Evolutionary conservation across 2,329 filamentous ascomycete genomes (phyloP).

Genomic region (Dothidotthia symphoricarpi): DNA sequence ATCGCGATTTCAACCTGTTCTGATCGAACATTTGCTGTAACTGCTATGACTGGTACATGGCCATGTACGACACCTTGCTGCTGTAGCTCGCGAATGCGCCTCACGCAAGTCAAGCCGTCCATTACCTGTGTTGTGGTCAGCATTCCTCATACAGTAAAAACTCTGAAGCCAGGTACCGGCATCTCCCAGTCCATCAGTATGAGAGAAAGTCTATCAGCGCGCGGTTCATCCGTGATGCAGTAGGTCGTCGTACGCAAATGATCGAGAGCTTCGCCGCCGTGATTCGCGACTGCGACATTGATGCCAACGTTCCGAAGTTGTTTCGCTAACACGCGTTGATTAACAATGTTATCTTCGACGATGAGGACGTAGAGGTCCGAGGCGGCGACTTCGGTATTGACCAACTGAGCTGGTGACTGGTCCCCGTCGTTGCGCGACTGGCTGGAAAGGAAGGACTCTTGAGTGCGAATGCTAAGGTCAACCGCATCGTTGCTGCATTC

Average conservation of each 20-base stretch:
- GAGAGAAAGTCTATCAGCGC: slow-evolving; percentile 10
- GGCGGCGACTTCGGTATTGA: not conserved
- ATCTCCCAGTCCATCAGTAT: slow-evolving; percentile 40
- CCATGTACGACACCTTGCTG: slow-evolving; percentile 14
- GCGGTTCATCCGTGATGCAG: slow-evolving; percentile 9
- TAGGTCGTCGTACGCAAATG: slow-evolving; percentile 29
- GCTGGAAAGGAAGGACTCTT: slow-evolving; percentile 4
- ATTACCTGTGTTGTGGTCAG: too few relatives aligned
- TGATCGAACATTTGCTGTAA: slow-evolving; percentile 38
- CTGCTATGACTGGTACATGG: slow-evolving; percentile 33
- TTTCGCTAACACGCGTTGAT: slow-evolving; percentile 44
- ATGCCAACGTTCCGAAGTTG: slow-evolving; percentile 41
- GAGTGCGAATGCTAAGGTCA: slow-evolving; percentile 13
- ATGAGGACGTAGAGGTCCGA: slow-evolving; percentile 24
- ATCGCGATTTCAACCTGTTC: slow-evolving; percentile 31
- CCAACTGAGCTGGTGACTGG: not conserved
- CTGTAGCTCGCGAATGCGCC: slow-evolving; percentile 29
- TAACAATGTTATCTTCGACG: slow-evolving; percentile 44
- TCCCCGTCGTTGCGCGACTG: slow-evolving; percentile 4
- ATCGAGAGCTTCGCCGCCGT: slow-evolving; percentile 41
- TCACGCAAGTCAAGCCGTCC: slow-evolving; percentile 30
- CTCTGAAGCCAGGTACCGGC: too few relatives aligned
- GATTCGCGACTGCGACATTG: slow-evolving; percentile 39
- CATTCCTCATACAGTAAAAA: too few relatives aligned
- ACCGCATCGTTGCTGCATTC: slow-evolving; percentile 1